These are phyloP conservation scores for Fusarium proliferatum DNA, from an alignment of 2,329 filamentous ascomycete genomes.

Conservation along the genomic window DNA sequence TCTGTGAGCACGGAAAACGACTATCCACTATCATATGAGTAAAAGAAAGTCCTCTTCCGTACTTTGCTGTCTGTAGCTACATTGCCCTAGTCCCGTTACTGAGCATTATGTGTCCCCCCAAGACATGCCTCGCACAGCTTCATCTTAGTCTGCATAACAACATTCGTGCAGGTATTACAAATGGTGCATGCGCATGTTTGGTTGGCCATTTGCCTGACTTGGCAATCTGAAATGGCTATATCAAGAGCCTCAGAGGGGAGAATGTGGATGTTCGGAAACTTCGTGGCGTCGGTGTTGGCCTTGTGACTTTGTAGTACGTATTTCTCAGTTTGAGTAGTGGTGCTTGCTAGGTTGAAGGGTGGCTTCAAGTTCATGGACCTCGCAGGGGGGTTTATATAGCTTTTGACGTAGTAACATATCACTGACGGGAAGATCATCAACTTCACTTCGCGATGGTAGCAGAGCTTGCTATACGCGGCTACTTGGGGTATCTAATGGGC, in stretches of 20 bases:
- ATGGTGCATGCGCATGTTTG: not conserved
- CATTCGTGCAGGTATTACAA: not conserved
- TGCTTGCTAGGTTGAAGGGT: not conserved
- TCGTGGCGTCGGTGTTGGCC: too few relatives aligned
- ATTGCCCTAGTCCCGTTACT: accelerated
- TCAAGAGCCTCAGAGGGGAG: too few relatives aligned
- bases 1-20: accelerated
- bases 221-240: accelerated
- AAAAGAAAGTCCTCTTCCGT: accelerated
- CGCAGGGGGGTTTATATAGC: not conserved
- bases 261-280: not conserved
- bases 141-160: not conserved
- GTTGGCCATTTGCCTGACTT: not conserved
- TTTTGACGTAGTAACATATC: not conserved
- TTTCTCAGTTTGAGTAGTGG: too few relatives aligned
- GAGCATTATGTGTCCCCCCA: not conserved
- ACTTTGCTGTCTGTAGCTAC: accelerated
- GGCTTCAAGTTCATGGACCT: not conserved
- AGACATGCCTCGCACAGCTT: not conserved
- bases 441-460: accelerated
- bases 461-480: not conserved
- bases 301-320: not conserved
- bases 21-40: accelerated
- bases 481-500: too few relatives aligned
- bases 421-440: not conserved